Evolutionary conservation across 106 monocot species (phyloP).

Genomic region (Dendrobium nobile): DNA sequence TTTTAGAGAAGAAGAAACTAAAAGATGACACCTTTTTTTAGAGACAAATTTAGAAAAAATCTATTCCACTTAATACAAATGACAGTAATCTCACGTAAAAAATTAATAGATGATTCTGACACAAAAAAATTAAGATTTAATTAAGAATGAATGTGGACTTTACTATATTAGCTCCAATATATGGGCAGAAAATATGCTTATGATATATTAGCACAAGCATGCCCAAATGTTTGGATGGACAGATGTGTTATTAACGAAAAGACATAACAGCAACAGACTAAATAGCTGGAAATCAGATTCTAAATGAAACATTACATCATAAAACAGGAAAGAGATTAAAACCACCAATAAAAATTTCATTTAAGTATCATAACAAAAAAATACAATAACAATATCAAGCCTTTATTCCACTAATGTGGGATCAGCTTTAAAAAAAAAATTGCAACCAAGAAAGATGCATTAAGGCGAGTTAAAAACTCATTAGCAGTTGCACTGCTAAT

Average conservation of each 20-base stretch:
- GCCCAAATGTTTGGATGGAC: neutral
- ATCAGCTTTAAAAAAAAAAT: too few species aligned
- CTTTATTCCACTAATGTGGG: too few species aligned
- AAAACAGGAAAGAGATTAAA: neutral
- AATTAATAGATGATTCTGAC: neutral
- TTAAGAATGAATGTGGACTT: neutral
- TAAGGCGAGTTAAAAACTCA: neutral
- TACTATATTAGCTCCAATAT: neutral
- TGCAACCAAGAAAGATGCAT: neutral
- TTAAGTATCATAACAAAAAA: neutral
- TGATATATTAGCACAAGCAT: neutral
- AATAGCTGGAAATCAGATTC: conserved; percentile 3
- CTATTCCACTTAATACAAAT: too few species aligned
- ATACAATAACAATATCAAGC: too few species aligned
- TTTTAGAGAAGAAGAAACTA: too few species aligned
- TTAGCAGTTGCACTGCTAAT: neutral
- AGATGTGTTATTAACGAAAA: neutral
- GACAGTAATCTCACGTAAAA: neutral
- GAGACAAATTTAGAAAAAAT: too few species aligned
- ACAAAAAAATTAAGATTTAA: neutral
- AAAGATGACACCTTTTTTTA: too few species aligned
- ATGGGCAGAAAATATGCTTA: neutral
- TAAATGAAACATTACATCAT: neutral
- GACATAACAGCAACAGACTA: neutral
- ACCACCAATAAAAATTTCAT: neutral